Evolutionary conservation across 495 filamentous ascomycete genomes (phyloP).

Genomic region (Tuber calosporum): DNA sequence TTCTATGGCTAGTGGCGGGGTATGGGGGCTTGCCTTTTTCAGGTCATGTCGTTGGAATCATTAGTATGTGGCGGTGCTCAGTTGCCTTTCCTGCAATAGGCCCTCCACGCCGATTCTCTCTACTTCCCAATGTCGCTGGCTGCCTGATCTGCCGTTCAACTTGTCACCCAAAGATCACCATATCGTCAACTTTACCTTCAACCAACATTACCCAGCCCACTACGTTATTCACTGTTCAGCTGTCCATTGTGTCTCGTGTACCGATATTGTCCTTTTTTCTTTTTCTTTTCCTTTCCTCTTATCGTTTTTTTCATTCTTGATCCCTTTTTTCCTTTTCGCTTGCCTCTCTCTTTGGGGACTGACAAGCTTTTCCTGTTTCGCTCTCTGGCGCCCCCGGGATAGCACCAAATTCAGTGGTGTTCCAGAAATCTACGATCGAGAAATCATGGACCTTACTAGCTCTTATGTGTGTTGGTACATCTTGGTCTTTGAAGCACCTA

Average conservation of each 20-base stretch:
- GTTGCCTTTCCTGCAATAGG: background rate
- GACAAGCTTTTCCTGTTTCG: background rate
- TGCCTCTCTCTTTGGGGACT: background rate
- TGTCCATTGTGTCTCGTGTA: background rate
- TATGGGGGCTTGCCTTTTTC: background rate
- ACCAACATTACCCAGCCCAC: background rate
- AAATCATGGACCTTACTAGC: slow-evolving; percentile 34
- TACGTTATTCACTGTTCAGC: background rate
- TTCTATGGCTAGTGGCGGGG: background rate
- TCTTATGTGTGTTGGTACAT: slow-evolving; percentile 28
- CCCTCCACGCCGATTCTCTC: background rate
- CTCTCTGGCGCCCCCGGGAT: slow-evolving; percentile 16
- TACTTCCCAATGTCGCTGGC: background rate
- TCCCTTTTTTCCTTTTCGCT: slow-evolving; percentile 6
- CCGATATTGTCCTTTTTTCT: background rate
- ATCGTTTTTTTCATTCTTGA: slow-evolving; percentile 8
- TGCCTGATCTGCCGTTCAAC: slow-evolving; percentile 1
- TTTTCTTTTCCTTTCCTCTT: background rate
- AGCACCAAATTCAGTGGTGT: slow-evolving; percentile 9
- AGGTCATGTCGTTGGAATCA: too few species aligned
- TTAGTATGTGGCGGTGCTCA: slow-evolving; percentile 4
- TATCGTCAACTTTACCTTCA: background rate
- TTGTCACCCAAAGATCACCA: background rate
- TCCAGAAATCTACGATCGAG: slow-evolving; percentile 13
- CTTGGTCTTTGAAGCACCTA: background rate